A percentile compares a stretch with the other conserved stretches of the same genome.
Evolutionary conservation across 2,329 filamentous ascomycete genomes (phyloP).

Genomic region (Parafenestella ontariensis): DNA sequence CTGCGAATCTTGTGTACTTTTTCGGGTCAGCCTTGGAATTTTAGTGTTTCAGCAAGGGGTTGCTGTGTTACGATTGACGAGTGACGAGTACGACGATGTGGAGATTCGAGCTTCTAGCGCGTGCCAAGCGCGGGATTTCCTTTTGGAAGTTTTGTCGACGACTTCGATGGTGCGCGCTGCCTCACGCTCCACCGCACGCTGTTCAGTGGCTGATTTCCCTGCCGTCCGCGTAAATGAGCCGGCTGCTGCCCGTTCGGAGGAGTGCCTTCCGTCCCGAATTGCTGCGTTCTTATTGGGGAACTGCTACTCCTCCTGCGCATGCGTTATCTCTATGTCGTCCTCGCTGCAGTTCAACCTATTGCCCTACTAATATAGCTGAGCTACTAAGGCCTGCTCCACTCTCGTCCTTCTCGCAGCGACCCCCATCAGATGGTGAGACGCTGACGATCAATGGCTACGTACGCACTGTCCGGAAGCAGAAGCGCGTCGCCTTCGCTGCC

Average conservation of each 20-base stretch:
- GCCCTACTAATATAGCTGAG: slow-evolving; percentile 47
- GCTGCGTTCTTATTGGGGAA: slow-evolving; percentile 21
- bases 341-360: slow-evolving; percentile 41
- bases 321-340: slow-evolving; percentile 24
- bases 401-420: slow-evolving; percentile 55
- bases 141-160: slow-evolving; percentile 23
- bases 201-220: slow-evolving; percentile 23
- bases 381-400: slow-evolving; percentile 62
- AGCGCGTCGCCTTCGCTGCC: slow-evolving; percentile 81
- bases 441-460: slow-evolving; percentile 75
- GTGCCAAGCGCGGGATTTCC: slow-evolving; percentile 11
- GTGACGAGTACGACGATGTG: slow-evolving; percentile 12
- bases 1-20: slow-evolving; percentile 19
- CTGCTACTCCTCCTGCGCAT: slow-evolving; percentile 21
- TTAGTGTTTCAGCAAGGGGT: slow-evolving; percentile 26
- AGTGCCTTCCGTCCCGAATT: slow-evolving; percentile 29
- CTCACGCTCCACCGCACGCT: slow-evolving; percentile 22
- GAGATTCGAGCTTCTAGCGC: slow-evolving; percentile 14
- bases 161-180: slow-evolving; percentile 20
- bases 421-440: slow-evolving; percentile 38
- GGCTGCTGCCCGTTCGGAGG: slow-evolving; percentile 30
- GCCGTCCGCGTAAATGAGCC: slow-evolving; percentile 39
- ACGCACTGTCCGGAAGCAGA: slow-evolving; percentile 85
- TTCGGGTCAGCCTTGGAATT: slow-evolving; percentile 10
- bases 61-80: slow-evolving; percentile 17